A percentile compares a stretch with the other conserved stretches of the same genome.
These are phyloP conservation scores for Yamadazyma endophytica DNA, from an alignment of 805 yeast species.

Conservation along the genomic window DNA sequence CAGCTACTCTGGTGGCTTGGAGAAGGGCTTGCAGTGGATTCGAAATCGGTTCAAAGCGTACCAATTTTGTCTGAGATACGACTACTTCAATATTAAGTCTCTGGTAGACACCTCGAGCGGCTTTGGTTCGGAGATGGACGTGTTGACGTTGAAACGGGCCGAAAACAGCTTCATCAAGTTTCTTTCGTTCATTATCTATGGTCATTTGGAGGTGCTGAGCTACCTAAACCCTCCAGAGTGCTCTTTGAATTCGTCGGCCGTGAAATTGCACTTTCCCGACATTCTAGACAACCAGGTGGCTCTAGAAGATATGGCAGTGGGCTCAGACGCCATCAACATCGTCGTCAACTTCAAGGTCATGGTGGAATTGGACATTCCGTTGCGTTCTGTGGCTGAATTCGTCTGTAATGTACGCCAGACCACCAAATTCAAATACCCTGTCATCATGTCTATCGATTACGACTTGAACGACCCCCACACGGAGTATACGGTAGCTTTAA, in stretches of 20 bases:
- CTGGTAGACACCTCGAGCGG: not conserved
- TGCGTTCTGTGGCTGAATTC: not conserved
- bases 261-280: not conserved
- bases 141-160: slow-evolving; percentile 1
- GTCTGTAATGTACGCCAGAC: not conserved
- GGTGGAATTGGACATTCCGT: slow-evolving; percentile 1
- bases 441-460: not conserved
- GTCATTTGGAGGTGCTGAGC: not conserved
- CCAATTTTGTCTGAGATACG: slow-evolving; percentile 8
- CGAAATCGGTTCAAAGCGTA: slow-evolving; percentile 6
- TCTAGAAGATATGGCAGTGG: not conserved
- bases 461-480: not conserved
- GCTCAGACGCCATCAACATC: slow-evolving; percentile 1
- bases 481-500: not conserved
- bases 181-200: not conserved
- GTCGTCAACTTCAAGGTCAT: not conserved
- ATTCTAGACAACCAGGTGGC: not conserved
- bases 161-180: slow-evolving; percentile 1
- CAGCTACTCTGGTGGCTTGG: slow-evolving; percentile 6
- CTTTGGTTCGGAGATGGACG: slow-evolving; percentile 1
- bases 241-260: not conserved
- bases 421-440: not conserved
- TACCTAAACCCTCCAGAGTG: not conserved
- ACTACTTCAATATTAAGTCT: slow-evolving; percentile 12
- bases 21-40: slow-evolving; percentile 8